A percentile compares a stretch with the other conserved stretches of the same genome.
Evolutionary conservation across 495 filamentous ascomycete genomes (phyloP).

Genomic region (Talaromyces ruber): DNA sequence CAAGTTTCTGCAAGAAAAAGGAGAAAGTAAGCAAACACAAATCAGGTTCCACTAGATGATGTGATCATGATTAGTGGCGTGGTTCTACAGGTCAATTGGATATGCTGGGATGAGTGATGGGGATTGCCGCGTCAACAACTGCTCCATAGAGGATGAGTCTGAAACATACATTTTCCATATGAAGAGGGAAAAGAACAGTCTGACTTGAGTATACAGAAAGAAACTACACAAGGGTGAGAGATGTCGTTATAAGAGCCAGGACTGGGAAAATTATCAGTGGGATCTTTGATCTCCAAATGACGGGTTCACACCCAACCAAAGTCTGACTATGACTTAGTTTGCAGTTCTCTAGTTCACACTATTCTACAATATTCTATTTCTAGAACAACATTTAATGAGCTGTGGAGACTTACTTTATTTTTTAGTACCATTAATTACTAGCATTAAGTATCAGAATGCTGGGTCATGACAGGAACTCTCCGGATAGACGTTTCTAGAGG

Average conservation of each 20-base stretch:
- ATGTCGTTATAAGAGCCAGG: background rate
- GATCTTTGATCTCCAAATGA: background rate
- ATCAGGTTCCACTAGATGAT: background rate
- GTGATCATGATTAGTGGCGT: background rate
- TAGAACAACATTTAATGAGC: background rate
- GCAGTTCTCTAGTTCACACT: background rate
- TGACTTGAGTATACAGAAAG: background rate
- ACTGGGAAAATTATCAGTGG: background rate
- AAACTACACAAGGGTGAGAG: background rate
- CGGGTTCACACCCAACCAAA: background rate
- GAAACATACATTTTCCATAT: background rate
- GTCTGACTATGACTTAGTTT: background rate
- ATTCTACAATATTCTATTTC: background rate
- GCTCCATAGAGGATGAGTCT: background rate
- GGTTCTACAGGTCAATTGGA: background rate
- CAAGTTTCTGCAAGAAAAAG: background rate
- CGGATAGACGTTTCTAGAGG: background rate
- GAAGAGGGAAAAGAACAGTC: background rate
- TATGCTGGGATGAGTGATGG: background rate
- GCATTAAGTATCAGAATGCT: background rate
- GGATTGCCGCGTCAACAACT: background rate
- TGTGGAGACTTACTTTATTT: background rate
- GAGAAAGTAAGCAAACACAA: background rate
- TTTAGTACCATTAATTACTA: background rate
- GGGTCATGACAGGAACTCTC: background rate